Evolutionary conservation across 1,139 yeast species (phyloP).

Genomic region (Yamadazyma sp.): DNA sequence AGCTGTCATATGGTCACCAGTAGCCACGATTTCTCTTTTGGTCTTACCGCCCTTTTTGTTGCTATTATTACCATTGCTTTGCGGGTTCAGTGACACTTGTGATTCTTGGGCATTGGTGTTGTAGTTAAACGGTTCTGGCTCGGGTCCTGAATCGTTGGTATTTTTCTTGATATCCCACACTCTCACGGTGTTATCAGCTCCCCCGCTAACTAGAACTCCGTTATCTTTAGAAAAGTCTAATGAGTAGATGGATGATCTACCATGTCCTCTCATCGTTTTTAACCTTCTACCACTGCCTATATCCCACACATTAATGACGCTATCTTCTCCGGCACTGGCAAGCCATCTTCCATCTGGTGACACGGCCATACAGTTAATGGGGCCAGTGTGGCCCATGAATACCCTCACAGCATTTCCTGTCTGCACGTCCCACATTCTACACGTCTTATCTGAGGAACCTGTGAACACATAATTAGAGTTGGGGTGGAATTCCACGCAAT

Average conservation of each 20-base stretch:
- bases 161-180: conserved; percentile 94
- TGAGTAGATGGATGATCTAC: conserved; percentile 81
- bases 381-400: conserved; percentile 92
- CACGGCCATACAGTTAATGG: conserved; percentile 81
- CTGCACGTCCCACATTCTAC: conserved; percentile 97
- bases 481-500: conserved; percentile 93
- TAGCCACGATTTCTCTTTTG: conserved; percentile 72
- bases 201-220: conserved; percentile 84
- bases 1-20: conserved; percentile 89
- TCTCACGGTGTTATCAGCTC: conserved; percentile 88
- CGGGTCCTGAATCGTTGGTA: conserved; percentile 76
- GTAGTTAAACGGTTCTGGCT: conserved; percentile 66
- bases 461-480: conserved; percentile 92
- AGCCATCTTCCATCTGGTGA: conserved; percentile 97
- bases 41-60: conserved; percentile 13
- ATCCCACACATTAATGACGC: conserved; percentile 90
- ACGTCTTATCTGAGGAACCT: conserved; percentile 92
- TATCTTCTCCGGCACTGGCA: conserved; percentile 94
- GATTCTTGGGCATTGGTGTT: conserved; percentile 16
- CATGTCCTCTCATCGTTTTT: conserved; percentile 88
- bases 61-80: background rate
- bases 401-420: conserved; percentile 88
- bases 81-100: conserved; percentile 9
- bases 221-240: conserved; percentile 87
- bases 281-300: conserved; percentile 86